phyloP scores from a whole-genome alignment of 2,329 filamentous ascomycete species.

The Cladosporium oxysporum region DNA sequence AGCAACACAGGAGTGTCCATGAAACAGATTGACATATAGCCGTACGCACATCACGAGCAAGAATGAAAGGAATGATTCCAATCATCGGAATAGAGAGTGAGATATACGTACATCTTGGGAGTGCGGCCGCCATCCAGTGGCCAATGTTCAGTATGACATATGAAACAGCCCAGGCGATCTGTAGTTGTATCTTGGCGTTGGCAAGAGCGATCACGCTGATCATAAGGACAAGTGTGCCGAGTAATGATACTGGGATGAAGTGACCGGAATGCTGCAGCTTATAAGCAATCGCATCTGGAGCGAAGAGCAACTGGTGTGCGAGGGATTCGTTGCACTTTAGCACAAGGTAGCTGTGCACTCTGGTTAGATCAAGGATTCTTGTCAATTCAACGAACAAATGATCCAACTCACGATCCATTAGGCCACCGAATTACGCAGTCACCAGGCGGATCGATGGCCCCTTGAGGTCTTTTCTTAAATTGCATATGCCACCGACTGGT shows the following conservation, averaged over 20 bases:
- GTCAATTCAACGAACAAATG: not conserved
- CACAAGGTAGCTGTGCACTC: constrained; percentile 43
- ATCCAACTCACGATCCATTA: constrained; percentile 42
- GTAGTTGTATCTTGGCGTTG: constrained; percentile 50
- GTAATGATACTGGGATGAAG: constrained; percentile 51
- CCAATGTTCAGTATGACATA: constrained; percentile 53
- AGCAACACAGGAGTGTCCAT: not conserved
- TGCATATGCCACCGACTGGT: constrained; percentile 53
- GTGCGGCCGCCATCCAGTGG: constrained; percentile 55
- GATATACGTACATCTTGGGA: constrained; percentile 37
- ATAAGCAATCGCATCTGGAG: constrained; percentile 53
- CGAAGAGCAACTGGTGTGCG: constrained; percentile 54
- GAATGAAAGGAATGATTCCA: not conserved
- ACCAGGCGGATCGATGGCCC: constrained; percentile 20
- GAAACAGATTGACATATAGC: not conserved
- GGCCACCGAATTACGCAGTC: constrained; percentile 53
- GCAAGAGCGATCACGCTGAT: constrained; percentile 54
- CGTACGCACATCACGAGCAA: not conserved
- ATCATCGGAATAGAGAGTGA: not conserved
- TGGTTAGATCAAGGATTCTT: not conserved
- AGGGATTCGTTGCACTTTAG: constrained; percentile 53
- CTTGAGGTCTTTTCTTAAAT: constrained; percentile 42
- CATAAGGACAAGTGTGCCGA: constrained; percentile 56
- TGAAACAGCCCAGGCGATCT: constrained; percentile 52
- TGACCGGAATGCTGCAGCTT: constrained; percentile 41